These are phyloP conservation scores for Trichoderma cornu-damae DNA, from an alignment of 2,329 filamentous ascomycete species.

Conservation along the genomic window DNA sequence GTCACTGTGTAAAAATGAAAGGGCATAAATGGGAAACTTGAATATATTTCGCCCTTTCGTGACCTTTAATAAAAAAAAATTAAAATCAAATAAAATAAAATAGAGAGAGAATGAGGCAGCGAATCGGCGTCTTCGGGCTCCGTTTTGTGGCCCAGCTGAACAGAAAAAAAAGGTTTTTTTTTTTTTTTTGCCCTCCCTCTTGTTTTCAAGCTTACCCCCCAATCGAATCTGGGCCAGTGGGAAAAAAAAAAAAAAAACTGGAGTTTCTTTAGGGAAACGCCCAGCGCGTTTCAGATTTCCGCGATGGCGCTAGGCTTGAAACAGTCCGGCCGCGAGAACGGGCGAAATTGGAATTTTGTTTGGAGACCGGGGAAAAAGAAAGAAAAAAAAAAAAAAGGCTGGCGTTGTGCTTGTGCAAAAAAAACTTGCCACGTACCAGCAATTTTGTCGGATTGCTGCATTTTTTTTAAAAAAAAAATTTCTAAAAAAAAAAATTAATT, in stretches of 20 bases:
- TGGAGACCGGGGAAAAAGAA: too few species aligned
- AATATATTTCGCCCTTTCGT: neutral
- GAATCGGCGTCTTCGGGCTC: conserved; percentile 9
- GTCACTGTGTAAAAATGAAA: conserved; percentile 10
- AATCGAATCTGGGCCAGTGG: too few species aligned
- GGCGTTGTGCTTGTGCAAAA: neutral
- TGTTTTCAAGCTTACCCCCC: too few species aligned
- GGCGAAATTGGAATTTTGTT: too few species aligned
- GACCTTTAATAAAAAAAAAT: conserved; percentile 2
- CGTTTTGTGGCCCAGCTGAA: neutral
- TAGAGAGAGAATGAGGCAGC: conserved; percentile 18
- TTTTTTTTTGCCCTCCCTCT: too few species aligned
- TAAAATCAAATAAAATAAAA: too few species aligned
- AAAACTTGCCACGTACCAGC: too few species aligned
- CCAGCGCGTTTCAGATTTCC: conserved; percentile 13
- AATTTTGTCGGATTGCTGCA: neutral
- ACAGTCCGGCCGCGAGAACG: neutral
- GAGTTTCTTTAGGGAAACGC: conserved; percentile 1
- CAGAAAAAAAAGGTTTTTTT: too few species aligned
- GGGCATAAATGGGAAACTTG: neutral
- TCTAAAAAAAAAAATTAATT: too few species aligned
- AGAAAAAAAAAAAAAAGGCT: too few species aligned
- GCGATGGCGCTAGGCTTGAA: conserved; percentile 14
- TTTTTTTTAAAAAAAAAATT: too few species aligned
- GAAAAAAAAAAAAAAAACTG: conserved; percentile 7